These are phyloP conservation scores for Wickerhamomyces hampshirensis DNA, from an alignment of 805 yeast genomes.

Conservation along the genomic window DNA sequence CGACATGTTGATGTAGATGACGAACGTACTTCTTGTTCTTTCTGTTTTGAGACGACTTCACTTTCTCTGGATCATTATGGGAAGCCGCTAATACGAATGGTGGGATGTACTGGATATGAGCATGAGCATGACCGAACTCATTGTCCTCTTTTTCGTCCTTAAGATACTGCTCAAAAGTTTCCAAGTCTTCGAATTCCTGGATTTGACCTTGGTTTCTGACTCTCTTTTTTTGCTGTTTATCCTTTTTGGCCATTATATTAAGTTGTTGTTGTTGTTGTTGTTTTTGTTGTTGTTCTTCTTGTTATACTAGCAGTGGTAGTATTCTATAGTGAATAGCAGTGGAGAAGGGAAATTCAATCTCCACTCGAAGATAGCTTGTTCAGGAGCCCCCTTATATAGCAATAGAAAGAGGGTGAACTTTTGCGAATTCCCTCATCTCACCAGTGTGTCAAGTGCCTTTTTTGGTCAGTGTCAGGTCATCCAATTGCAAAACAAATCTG, in stretches of 20 bases:
- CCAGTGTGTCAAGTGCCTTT: too few species aligned
- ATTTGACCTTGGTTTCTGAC: conserved; percentile 16
- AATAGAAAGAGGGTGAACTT: too few species aligned
- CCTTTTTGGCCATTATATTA: conserved; percentile 13
- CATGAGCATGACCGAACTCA: conserved; percentile 65
- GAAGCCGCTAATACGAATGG: conserved; percentile 67
- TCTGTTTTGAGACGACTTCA: conserved; percentile 67
- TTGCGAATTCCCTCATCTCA: too few species aligned
- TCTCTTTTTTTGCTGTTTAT: conserved; percentile 20
- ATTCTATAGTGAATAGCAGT: too few species aligned
- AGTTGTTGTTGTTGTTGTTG: conserved; percentile 5
- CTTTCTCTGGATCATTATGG: conserved; percentile 65
- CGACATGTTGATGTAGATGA: conserved; percentile 70
- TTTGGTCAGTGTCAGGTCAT: too few species aligned
- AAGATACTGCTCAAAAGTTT: conserved; percentile 56
- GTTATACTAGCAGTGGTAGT: too few species aligned
- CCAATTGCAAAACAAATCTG: too few species aligned
- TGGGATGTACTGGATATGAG: conserved; percentile 63
- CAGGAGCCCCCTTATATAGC: too few species aligned
- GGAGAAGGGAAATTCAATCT: too few species aligned
- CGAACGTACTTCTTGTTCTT: conserved; percentile 68
- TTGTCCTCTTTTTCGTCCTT: conserved; percentile 75
- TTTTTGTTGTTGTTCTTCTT: too few species aligned
- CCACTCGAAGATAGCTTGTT: too few species aligned
- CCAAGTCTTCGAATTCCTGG: conserved; percentile 54